Base-by-base conservation (phyloP, 106 monocot genomes). In the Allium fistulosum region DNA sequence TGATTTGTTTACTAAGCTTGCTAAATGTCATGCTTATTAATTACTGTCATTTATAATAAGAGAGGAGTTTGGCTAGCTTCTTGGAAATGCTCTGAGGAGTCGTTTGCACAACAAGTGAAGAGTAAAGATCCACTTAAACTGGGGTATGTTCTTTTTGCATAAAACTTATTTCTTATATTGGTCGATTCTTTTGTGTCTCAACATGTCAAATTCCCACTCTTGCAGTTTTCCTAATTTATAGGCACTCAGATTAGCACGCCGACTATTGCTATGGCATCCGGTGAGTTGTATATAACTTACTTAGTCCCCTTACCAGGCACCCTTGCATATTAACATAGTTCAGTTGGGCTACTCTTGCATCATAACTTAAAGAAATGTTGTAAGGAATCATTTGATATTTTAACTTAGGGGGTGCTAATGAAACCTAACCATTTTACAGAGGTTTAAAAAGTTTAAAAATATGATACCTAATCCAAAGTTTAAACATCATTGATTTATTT, bases 21-120 rank as follows among this genome's bases (percentile, higher is more conserved):
- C 17, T 7, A 13, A 7, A 15, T 17, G 13, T 63, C 11, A 9
- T 51, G 16, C 26, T 57, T 27, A 5, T 0, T 17, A 65, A 65
- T 17, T 50, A 9, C 16, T 49, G 22, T 65, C 17, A 17, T 52
- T 11, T 27, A 52, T 22, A 58, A 22, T 27, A 50, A 87, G 82
- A 71, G 60, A 53, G 77, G 70, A 11, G 77, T 79, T 27, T 78
- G 67, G 61, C 81, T 78, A 66, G 87, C 90, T 73, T 85, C 84
- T 53, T 85, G 84, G 90, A 90, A 90, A 77, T 94, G 94, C 73
- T 90, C 94, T 22, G 90, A 94, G 71, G 94, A 94, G 63, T 94
- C 78, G 9, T 94, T 94, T 77, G 70, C 80, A 14, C 53, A 77
- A 61, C 85, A 74, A 80, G 80, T 94, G 61, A 94, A 87, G 76